phyloP scores from a whole-genome alignment of 768 basidiomycete species.

The Cystobasidium onofrii region DNA sequence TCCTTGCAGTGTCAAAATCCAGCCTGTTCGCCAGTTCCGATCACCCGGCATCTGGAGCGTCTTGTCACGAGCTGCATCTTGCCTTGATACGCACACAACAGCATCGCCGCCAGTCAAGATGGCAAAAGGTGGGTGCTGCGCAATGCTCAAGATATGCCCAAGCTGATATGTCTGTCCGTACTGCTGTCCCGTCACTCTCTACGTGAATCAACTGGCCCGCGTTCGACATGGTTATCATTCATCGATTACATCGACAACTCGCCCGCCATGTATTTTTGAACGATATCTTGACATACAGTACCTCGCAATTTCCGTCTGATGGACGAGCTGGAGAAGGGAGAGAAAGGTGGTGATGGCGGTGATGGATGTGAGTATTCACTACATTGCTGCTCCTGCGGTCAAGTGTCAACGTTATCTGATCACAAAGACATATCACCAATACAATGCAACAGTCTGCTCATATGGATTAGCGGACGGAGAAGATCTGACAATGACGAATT shows the following conservation, averaged over 20 bases:
- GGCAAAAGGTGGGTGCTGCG: not conserved
- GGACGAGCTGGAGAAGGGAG: constrained; percentile 98
- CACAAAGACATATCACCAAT: too few relatives aligned
- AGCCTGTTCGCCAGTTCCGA: too few relatives aligned
- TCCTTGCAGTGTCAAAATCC: too few relatives aligned
- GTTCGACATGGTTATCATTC: not conserved
- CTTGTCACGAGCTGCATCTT: not conserved
- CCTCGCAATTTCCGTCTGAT: constrained; percentile 93
- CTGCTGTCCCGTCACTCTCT: not conserved
- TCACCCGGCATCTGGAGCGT: too few relatives aligned
- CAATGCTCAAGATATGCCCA: not conserved
- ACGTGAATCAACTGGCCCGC: not conserved
- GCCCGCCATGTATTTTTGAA: not conserved
- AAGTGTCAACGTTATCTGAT: not conserved
- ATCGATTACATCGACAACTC: not conserved
- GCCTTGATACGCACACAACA: not conserved
- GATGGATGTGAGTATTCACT: constrained; percentile 1
- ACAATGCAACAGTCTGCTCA: constrained; percentile 61
- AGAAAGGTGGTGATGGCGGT: constrained; percentile 98
- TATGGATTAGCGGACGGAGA: constrained; percentile 92
- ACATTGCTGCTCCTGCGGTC: not conserved
- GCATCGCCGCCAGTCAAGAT: not conserved
- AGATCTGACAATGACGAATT: constrained; percentile 93
- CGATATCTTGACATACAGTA: constrained; percentile 51
- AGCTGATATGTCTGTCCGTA: not conserved